Evolutionary conservation across 352 stramenopile species (phyloP), one percentile per base, ranked within the genome.

Genomic region (Saprolegnia diclina): DNA sequence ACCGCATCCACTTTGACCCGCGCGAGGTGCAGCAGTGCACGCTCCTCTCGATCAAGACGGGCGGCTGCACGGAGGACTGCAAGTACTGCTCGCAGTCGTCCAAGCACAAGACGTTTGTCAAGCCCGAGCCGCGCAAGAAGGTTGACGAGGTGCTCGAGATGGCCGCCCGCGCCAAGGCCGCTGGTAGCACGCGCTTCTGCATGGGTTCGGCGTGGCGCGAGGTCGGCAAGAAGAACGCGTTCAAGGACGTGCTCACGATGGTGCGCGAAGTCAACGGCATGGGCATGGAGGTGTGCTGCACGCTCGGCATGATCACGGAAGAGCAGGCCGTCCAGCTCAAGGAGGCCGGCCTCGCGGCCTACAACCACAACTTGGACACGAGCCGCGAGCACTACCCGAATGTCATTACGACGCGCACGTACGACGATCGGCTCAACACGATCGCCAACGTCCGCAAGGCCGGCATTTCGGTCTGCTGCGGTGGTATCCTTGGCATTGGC

Each of bases 281-380:
- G 85, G 89, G 95, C 67, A 79, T 97, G 64, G 90, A 97, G 72
- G 95, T 99, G 11, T 99, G 96, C 84, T 98, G 93, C 76, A 99
- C 96, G 19, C 82, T 99, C 13, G 96, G 96, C 32, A 98, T 99
- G 95, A 83, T 99, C 56, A 98, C 87, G 48, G 82, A 90, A 61
- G 94, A 98, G 35, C 96, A 99, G 78, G 95, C 96, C 14, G 76
- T 87, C 69, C 92, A 98, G 79, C 86, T 99, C 71, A 98, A 98
- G 79, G 93, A 98, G 66, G 96, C 96, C n/a, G 96, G 96, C 1
- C 85, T 99, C 16, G 97, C 95, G 21, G 94, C 95, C 13, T 99
- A 99, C 85, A 99, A 99, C 87, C 96, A 99, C 84, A 99, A 99
- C 80, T 77, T 99, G 46, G 96, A 99, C 78, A 99, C 96, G 6